Evolutionary conservation across 2,329 filamentous ascomycete species (phyloP).

Genomic region (Aspergillus sojae): DNA sequence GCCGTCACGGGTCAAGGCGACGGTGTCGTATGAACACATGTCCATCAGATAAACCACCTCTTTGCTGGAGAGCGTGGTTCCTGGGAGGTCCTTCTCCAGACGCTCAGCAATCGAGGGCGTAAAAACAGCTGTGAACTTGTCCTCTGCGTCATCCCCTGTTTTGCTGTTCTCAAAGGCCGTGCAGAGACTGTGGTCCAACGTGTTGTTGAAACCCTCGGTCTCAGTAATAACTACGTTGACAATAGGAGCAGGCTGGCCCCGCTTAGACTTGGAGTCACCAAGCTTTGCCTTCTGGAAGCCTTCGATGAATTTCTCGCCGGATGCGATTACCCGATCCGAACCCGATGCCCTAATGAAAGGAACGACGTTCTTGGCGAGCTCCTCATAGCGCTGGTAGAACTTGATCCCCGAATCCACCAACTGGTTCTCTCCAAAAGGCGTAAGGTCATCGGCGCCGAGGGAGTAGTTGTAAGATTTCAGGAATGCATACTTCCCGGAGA

Average conservation of each 20-base stretch:
- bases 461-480: slow-evolving; percentile 71
- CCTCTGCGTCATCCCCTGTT: slow-evolving; percentile 50
- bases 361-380: slow-evolving; percentile 58
- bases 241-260: slow-evolving; percentile 52
- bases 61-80: slow-evolving; percentile 63
- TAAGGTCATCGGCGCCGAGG: slow-evolving; percentile 71
- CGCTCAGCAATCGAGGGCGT: slow-evolving; percentile 67
- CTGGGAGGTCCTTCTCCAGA: slow-evolving; percentile 69
- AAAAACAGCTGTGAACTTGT: slow-evolving; percentile 65
- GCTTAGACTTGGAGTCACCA: slow-evolving; percentile 41
- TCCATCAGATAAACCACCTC: slow-evolving; percentile 81
- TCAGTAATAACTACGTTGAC: slow-evolving; percentile 74
- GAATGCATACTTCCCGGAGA: slow-evolving; percentile 68
- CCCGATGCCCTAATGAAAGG: slow-evolving; percentile 75
- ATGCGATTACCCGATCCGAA: slow-evolving; percentile 71
- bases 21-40: slow-evolving; percentile 80
- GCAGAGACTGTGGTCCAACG: slow-evolving; percentile 75
- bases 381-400: slow-evolving; percentile 73
- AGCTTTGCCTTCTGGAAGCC: slow-evolving; percentile 68
- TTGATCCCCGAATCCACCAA: slow-evolving; percentile 74
- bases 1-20: slow-evolving; percentile 59
- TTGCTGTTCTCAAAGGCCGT: slow-evolving; percentile 66
- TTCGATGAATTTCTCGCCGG: slow-evolving; percentile 72
- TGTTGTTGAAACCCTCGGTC: slow-evolving; percentile 71
- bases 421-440: slow-evolving; percentile 67